Conservation (phyloP, 2,329 filamentous ascomycete species). For the Akanthomyces uredinophilus region DNA sequence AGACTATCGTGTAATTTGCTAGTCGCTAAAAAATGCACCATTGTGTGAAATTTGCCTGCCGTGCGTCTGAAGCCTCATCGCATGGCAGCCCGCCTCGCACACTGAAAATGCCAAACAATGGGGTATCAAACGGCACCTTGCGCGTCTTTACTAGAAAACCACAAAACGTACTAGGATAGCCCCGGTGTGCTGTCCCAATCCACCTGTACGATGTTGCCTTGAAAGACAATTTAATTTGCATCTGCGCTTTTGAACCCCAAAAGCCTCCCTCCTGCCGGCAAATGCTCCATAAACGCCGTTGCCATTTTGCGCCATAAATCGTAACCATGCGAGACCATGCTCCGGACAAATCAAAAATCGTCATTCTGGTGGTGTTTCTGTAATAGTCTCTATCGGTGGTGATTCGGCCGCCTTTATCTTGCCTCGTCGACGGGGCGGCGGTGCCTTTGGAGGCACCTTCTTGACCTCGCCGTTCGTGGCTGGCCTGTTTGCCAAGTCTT, state of each 20-base stretch:
- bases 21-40: background rate
- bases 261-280: background rate
- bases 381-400: slow-evolving; percentile 25
- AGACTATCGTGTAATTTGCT: background rate
- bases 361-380: slow-evolving; percentile 20
- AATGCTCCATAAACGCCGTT: background rate
- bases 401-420: slow-evolving; percentile 33
- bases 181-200: background rate
- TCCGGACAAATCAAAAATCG: background rate
- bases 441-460: slow-evolving; percentile 41
- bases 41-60: background rate
- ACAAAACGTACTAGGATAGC: background rate
- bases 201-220: background rate
- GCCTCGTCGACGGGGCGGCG: slow-evolving; percentile 42
- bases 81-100: background rate
- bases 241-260: background rate
- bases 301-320: background rate
- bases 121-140: slow-evolving; percentile 1
- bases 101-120: background rate
- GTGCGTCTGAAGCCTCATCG: background rate
- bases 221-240: background rate
- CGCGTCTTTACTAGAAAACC: background rate
- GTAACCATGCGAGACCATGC: background rate
- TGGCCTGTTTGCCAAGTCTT: slow-evolving; percentile 27
- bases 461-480: slow-evolving; percentile 29